These are phyloP conservation scores for Sphaerobolus stellatus DNA, from an alignment of 1,284 basidiomycete species.

Conservation along the genomic window DNA sequence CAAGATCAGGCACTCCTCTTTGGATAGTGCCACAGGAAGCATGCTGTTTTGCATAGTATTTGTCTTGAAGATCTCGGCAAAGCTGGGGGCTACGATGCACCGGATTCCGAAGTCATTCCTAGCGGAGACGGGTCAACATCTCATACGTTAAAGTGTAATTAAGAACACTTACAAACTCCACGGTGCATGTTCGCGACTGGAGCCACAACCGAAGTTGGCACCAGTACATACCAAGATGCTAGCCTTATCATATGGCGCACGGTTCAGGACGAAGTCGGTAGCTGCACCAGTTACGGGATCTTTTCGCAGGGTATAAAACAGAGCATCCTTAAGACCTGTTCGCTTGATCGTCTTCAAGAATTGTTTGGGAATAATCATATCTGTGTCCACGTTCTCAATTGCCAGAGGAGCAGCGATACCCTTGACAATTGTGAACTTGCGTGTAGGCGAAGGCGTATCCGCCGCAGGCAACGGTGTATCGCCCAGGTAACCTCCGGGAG, in stretches of 20 bases:
- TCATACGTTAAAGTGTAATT: neutral
- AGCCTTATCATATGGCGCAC: constrained; percentile 76
- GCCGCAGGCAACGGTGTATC: constrained; percentile 43
- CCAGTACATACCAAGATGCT: constrained; percentile 89
- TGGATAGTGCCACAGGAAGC: constrained; percentile 81
- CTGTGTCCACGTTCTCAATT: constrained; percentile 93
- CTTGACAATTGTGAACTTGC: constrained; percentile 79
- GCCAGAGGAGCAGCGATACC: constrained; percentile 87
- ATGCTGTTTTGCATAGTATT: constrained; percentile 97
- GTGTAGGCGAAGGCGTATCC: constrained; percentile 60
- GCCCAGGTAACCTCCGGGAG: constrained; percentile 38
- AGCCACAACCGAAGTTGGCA: constrained; percentile 93
- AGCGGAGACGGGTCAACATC: constrained; percentile 4
- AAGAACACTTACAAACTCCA: constrained; percentile 79
- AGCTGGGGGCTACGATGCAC: constrained; percentile 89
- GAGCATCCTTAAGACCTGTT: constrained; percentile 85
- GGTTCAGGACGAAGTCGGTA: constrained; percentile 89
- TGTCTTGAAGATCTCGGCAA: constrained; percentile 92
- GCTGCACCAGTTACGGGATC: constrained; percentile 77
- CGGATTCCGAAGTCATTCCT: constrained; percentile 95
- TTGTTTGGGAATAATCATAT: constrained; percentile 96
- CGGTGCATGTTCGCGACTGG: constrained; percentile 91
- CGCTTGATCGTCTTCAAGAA: constrained; percentile 95
- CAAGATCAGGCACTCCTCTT: constrained; percentile 72
- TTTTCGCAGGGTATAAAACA: constrained; percentile 85